Conservation (phyloP, 805 yeast genomes). For the Saturnispora zaruensis region DNA sequence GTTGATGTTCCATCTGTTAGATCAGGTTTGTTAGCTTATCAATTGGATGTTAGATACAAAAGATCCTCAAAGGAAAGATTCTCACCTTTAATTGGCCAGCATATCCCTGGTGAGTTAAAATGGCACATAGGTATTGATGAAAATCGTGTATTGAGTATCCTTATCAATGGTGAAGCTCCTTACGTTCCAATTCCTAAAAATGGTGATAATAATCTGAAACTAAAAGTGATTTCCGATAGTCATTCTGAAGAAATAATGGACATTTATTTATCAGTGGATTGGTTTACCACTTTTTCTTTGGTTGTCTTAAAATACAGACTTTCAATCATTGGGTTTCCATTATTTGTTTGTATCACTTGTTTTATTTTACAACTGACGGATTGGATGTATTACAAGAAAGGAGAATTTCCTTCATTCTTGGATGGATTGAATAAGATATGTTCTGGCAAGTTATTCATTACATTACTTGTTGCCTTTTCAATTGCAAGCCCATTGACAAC, state of each 20-base stretch:
- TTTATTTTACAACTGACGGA: constrained; percentile 46
- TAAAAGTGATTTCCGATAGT: constrained; percentile 39
- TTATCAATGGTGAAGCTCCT: constrained; percentile 61
- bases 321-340: constrained; percentile 61
- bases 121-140: constrained; percentile 56
- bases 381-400: constrained; percentile 30
- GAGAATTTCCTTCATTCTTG: constrained; percentile 36
- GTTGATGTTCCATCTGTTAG: constrained; percentile 48
- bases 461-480: constrained; percentile 23
- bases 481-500: constrained; percentile 29
- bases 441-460: constrained; percentile 22
- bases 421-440: constrained; percentile 37
- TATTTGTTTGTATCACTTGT: constrained; percentile 45
- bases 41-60: constrained; percentile 25
- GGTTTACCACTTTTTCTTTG: constrained; percentile 53
- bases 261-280: constrained; percentile 40
- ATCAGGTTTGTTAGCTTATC: constrained; percentile 54
- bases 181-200: constrained; percentile 26
- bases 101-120: constrained; percentile 61
- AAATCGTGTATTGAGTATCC: constrained; percentile 32
- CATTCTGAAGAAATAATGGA: constrained; percentile 30
- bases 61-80: constrained; percentile 30
- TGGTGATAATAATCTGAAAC: constrained; percentile 24
- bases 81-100: constrained; percentile 62
- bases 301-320: constrained; percentile 72